Base-by-base conservation (phyloP, 208 protist genomes). In the Crithidia sp. region DNA sequence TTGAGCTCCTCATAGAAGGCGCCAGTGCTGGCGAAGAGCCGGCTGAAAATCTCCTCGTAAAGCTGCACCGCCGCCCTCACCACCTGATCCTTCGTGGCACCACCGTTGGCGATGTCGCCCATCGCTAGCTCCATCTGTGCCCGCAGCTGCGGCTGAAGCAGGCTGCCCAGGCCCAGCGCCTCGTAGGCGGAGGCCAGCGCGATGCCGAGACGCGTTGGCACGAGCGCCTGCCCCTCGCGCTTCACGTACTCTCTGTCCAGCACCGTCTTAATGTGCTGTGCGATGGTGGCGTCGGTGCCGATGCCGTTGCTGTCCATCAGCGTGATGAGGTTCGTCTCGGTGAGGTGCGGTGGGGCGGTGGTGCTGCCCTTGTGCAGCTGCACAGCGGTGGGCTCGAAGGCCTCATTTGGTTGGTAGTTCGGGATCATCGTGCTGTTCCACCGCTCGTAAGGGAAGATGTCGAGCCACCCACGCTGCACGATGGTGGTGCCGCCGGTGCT, bases 251-350 rank as follows among this genome's bases (percentile, higher is more conserved):
- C 85, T 41, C 98, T 81, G 3, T 98, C 86, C 49, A 98, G 70
- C 12, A 99, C 94, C 0, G 88, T 99, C 78, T 98, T 88, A 71
- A 99, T 99, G 87, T 99, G 99, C 81, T 99, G 85, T 6, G 98
- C 98, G 59, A 99, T 99, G 4, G 99, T 99, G 7, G 99, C 99
- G 88, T 99, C 99, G 2, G 99, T 99, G 36, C 99, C 99, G 71
- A 99, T 99, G 41, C 96, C 95, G 72, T 99, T 93, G 53, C 91
- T 82, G 74, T 99, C 98, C 99, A 99, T 99, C 36, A 96, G 41
- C 2, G 85, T 66, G 43, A 99, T 99, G 10, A 99, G 86, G 14
- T 99, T 91, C 0, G 97, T 77, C 85, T 99, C 99, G 0, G 94
- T 98, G 13, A 99, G 81, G 47, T 99, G 80, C 10, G 87, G 78